Conservation (phyloP, 768 basidiomycete genomes). For the Suillus alpinus region DNA sequence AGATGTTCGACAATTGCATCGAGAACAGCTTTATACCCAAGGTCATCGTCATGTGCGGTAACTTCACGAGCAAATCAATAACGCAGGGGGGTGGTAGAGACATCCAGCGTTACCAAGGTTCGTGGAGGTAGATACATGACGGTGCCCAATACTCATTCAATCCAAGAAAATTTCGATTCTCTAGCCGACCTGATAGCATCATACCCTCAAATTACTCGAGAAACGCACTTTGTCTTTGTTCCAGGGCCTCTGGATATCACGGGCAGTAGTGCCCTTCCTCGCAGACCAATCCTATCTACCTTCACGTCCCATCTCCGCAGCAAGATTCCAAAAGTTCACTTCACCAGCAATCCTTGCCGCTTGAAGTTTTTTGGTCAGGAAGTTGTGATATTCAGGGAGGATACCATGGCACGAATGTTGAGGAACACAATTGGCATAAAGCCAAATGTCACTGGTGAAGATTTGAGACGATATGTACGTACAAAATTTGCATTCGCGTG, state of each 20-base stretch:
- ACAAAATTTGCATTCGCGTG: constrained; percentile 3
- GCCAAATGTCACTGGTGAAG: constrained; percentile 69
- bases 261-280: constrained; percentile 76
- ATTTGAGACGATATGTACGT: constrained; percentile 86
- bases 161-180: constrained; percentile 78
- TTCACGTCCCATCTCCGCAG: constrained; percentile 67
- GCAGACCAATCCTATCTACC: constrained; percentile 73
- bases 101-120: constrained; percentile 85
- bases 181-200: constrained; percentile 82
- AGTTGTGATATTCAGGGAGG: constrained; percentile 90
- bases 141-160: not conserved
- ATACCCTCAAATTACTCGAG: constrained; percentile 72
- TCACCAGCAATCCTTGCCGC: constrained; percentile 90
- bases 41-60: constrained; percentile 90
- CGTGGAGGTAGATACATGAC: constrained; percentile 4
- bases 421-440: constrained; percentile 90
- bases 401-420: constrained; percentile 91
- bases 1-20: constrained; percentile 87
- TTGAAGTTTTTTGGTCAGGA: constrained; percentile 96
- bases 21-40: constrained; percentile 86
- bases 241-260: constrained; percentile 93
- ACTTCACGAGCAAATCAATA: constrained; percentile 85
- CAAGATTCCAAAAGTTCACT: constrained; percentile 76
- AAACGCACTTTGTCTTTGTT: constrained; percentile 89
- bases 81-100: constrained; percentile 75